Conservation (phyloP, 23 red algal genomes). For the Pyropia yezoensis region DNA sequence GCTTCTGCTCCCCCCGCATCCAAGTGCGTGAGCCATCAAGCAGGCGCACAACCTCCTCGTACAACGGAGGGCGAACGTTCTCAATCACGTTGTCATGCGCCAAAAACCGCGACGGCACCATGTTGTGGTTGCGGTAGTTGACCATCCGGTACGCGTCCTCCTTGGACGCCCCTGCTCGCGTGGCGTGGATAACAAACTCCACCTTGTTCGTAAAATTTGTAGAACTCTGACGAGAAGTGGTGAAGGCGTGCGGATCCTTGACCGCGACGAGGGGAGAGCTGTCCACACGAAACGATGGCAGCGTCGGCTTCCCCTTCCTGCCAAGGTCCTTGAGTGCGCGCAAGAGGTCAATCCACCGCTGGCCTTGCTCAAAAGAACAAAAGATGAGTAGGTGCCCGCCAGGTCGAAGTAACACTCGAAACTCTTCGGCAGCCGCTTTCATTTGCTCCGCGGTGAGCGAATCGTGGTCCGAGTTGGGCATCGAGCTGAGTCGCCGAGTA, state of each 20-base stretch:
- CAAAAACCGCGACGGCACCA: slow-evolving; percentile 11
- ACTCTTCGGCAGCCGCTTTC: not conserved
- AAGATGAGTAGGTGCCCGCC: slow-evolving; percentile 14
- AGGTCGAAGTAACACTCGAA: slow-evolving; percentile 1
- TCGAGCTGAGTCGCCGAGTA: slow-evolving; percentile 1
- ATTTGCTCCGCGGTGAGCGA: not conserved
- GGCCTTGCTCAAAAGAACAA: slow-evolving; percentile 5
- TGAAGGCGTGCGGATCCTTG: slow-evolving; percentile 3
- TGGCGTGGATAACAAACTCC: slow-evolving; percentile 3
- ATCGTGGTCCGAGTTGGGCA: not conserved
- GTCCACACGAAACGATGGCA: slow-evolving; percentile 3
- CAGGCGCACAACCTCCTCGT: not conserved
- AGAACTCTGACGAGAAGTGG: not conserved
- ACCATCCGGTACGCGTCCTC: slow-evolving; percentile 5
- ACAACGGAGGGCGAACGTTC: not conserved
- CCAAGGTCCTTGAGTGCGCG: not conserved
- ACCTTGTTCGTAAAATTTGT: not conserved
- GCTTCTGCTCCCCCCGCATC: too few species aligned
- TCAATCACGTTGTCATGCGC: slow-evolving; percentile 25
- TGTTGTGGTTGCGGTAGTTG: slow-evolving; percentile 3
- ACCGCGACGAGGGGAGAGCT: slow-evolving; percentile 6
- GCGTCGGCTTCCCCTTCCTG: not conserved
- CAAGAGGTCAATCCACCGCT: not conserved
- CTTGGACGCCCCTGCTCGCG: not conserved
- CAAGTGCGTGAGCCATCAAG: not conserved